Percentiles rank a stretch among this genome's conserved stretches.
These are phyloP conservation scores for Hepatocystis sp. DNA, from an alignment of 169 alveolate species.

Conservation along the genomic window DNA sequence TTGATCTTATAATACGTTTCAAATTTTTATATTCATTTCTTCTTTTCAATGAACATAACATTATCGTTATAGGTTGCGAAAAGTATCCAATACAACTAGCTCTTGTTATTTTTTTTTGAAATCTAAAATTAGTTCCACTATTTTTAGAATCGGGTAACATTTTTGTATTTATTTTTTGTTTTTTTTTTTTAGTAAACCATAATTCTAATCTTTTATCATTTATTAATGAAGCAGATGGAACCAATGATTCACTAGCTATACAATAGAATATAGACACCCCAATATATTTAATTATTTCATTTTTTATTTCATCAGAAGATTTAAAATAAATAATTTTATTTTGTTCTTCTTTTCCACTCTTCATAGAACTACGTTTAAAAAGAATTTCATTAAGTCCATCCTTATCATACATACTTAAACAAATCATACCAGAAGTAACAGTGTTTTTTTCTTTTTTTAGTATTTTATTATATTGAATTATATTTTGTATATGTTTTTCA, in stretches of 20 bases:
- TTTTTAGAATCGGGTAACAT: background rate
- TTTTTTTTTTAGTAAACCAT: constrained; percentile 61
- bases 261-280: constrained; percentile 71
- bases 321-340: constrained; percentile 15
- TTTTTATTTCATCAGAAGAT: constrained; percentile 54
- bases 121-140: background rate
- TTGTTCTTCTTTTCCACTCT: background rate
- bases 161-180: constrained; percentile 1
- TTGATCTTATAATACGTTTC: constrained; percentile 36
- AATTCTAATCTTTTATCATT: constrained; percentile 31
- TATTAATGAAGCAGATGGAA: constrained; percentile 31
- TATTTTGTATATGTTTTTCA: constrained; percentile 34
- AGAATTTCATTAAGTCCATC: background rate
- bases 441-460: constrained; percentile 19
- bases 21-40: constrained; percentile 48
- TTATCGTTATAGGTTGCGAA: constrained; percentile 49
- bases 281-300: constrained; percentile 27
- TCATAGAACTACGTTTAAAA: too few species aligned
- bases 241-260: constrained; percentile 4
- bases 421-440: too few species aligned
- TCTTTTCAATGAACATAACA: constrained; percentile 70
- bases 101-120: constrained; percentile 12
- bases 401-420: background rate
- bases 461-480: constrained; percentile 25
- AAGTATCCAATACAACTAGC: constrained; percentile 50